Evolutionary conservation across 306 rosid species (phyloP).

Genomic region (Biancaea sappan): DNA sequence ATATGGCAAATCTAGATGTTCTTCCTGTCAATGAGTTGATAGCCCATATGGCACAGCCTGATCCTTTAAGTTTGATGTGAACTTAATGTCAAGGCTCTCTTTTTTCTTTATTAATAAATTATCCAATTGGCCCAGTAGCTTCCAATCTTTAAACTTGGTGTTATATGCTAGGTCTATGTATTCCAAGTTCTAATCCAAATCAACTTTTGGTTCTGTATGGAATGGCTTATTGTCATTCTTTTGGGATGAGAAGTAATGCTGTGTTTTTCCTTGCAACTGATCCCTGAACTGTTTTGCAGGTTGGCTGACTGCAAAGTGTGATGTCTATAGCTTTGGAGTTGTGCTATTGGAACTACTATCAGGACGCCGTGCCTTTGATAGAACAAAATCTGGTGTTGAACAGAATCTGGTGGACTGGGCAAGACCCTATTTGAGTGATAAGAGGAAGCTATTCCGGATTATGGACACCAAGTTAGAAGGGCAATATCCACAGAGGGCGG

Average conservation of each 20-base stretch:
- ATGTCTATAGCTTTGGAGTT: conserved; percentile 78
- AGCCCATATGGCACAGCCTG: not conserved
- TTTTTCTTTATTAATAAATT: too few relatives aligned
- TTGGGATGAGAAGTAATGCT: not conserved
- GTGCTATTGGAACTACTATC: conserved; percentile 66
- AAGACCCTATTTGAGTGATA: conserved; percentile 60
- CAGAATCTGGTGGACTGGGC: conserved; percentile 73
- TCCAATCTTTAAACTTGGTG: not conserved
- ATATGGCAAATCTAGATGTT: not conserved
- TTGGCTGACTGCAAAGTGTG: conserved; percentile 64
- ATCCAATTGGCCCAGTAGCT: not conserved
- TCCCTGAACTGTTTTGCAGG: conserved; percentile 40
- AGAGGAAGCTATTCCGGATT: conserved; percentile 64
- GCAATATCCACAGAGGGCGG: conserved; percentile 66
- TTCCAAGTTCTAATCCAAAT: not conserved
- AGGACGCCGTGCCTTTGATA: conserved; percentile 65
- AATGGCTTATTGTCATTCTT: not conserved
- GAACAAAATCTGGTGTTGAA: conserved; percentile 51
- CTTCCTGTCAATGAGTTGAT: not conserved
- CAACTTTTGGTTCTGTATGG: not conserved
- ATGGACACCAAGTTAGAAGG: conserved; percentile 81
- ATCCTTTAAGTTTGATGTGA: not conserved
- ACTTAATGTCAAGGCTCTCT: not conserved
- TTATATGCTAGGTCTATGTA: not conserved
- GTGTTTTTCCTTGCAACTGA: not conserved